Base-by-base conservation (phyloP, 106 monocot genomes). In the Triglochin maritima region DNA sequence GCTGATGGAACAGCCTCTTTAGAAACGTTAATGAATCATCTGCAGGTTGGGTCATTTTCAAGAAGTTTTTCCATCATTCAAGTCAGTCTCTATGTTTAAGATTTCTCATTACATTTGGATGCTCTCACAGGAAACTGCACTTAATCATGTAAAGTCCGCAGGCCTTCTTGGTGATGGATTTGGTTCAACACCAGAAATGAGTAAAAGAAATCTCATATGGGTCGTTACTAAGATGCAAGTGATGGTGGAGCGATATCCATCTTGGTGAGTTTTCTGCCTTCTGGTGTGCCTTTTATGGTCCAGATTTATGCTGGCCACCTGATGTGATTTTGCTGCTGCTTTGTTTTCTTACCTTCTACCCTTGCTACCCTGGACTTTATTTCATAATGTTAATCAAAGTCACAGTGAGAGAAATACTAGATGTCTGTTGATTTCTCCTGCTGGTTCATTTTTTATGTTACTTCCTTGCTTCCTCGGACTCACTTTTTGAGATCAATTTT, bases 21-120 rank as follows among this genome's bases (percentile, higher is more conserved):
- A 78, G 94, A 90, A 59, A 90, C 94, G 11, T 57, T 90, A 71
- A 85, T 95, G 94, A 95, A 95, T 72, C 90, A 95, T 87, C 71
- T 95, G 60, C 94, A 95, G 90, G 94, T 95, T 13, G 6, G 46
- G 56, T 16, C 10, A 43, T 17, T 5, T 52, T 46, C 6, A 4
- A 42, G 15, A 2, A 13, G 43, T 50, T 46, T 10, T 52, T 71
- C 57, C 54, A 50, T 1, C 29, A 29, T 29, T 59, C 10, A 11
- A 62, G 3, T 9, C 51, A 6, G 11, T 63, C 41, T 71, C 7
- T 13, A 12, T 14, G 3, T 48, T 60, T 3, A 13, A 29, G 50
- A 3, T 1, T 29, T 43, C 17, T 4, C 12, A 0, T 2, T 12
- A 9, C 15, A 49, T 17, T 41, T 59, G 10, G 10, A 9, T 9